Conservation (phyloP, 2,329 filamentous ascomycete genomes). For the Immersiporthe knoxdaviesiana region DNA sequence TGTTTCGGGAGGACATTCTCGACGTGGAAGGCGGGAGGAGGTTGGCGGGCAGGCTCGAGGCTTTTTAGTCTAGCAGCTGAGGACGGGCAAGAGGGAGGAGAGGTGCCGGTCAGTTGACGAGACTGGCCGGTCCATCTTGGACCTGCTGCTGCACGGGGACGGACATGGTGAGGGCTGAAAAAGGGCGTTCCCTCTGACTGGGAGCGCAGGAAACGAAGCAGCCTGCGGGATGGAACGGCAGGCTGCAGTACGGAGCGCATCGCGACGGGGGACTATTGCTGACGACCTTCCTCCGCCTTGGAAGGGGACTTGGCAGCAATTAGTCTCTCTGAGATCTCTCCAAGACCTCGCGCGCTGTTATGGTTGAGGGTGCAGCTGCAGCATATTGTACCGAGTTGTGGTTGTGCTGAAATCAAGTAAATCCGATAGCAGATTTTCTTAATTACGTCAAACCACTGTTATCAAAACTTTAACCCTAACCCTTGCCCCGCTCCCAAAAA, state of each 20-base stretch:
- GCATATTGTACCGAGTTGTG: neutral
- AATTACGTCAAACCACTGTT: conserved; percentile 9
- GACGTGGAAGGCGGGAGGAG: conserved; percentile 33
- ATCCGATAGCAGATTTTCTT: conserved; percentile 13
- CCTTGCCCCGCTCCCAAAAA: neutral
- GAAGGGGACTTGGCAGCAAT: conserved; percentile 14
- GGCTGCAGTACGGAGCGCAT: conserved; percentile 51
- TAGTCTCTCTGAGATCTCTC: neutral
- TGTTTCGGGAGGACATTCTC: conserved; percentile 36
- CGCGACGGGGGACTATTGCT: conserved; percentile 29
- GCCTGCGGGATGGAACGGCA: conserved; percentile 56
- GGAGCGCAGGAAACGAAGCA: conserved; percentile 73
- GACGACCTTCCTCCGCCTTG: neutral
- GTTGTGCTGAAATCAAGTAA: neutral
- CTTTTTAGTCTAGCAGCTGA: neutral
- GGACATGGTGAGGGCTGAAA: conserved; percentile 46
- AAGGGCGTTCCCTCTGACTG: conserved; percentile 66
- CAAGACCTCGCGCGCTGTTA: neutral
- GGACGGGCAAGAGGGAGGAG: conserved; percentile 9
- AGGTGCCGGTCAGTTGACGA: neutral
- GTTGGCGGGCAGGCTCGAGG: conserved; percentile 28
- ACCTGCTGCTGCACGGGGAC: neutral
- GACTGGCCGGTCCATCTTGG: conserved; percentile 11
- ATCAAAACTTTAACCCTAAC: neutral
- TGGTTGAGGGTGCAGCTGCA: neutral